Evolutionary conservation across 2,329 filamentous ascomycete species (phyloP), one percentile per base, ranked within the genome.

Genomic region (Knoxdaviesia proteae): DNA sequence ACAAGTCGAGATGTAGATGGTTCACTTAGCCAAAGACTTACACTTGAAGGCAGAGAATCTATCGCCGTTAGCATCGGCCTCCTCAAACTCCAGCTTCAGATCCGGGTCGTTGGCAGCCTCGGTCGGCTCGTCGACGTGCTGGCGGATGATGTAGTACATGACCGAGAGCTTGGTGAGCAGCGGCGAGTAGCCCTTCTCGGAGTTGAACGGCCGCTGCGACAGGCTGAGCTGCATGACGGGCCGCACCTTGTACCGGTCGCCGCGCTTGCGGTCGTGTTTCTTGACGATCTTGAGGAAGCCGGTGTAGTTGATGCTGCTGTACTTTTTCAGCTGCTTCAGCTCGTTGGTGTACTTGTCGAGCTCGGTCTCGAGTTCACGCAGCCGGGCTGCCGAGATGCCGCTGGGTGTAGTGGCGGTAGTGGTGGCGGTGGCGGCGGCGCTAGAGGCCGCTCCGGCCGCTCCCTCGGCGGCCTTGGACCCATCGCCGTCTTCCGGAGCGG

Each of bases 211-310:
- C 47, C 87, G 69, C 49, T 84, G 76, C n/a, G 83, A 76, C 53
- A 98, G 63, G 52, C 83, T 81, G 52, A 94, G 80, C 62, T 94
- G 83, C 61, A 96, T 77, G 65, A 96, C 77, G 32, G 90, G 87
- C 30, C 84, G 77, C 50, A 96, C 81, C 57, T 80, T 84, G 65
- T 96, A 96, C 42, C 77, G 71, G 49, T 77, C 71, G 44, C 87
- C 87, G 50, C 88, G 74, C 63, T 88, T 92, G 50, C 90, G 82
- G 61, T 98, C 90, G 61, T 98, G 90, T 64, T 98, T 98, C 75
- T 98, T 98, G 44, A 86, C 86, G 40, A 93, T 93, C 68, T 98
- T 98, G 56, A 94, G 71, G 61, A 96, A 94, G 40, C 86, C 90
- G 5, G 90, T 94, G 61, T 94, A 98, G 64, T 98, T 98, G 64